Conservation (phyloP, 2,329 filamentous ascomycete genomes). For the Claviceps sp. region DNA sequence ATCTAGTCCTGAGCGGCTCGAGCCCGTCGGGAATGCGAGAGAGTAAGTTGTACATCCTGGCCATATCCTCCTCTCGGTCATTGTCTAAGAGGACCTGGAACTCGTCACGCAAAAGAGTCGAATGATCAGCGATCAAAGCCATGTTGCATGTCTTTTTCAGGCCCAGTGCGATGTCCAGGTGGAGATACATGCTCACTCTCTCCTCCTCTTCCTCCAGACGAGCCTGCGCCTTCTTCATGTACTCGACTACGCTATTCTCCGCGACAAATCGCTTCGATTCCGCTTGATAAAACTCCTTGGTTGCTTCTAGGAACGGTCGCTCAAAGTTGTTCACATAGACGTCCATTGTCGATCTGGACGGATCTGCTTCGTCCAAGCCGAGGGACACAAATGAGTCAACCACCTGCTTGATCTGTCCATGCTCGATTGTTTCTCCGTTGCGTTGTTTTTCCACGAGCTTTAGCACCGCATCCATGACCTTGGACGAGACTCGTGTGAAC, state of each 20-base stretch:
- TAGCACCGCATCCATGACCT: slow-evolving; percentile 90
- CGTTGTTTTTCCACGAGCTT: slow-evolving; percentile 95
- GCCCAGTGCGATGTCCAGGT: slow-evolving; percentile 73
- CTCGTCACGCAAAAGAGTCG: slow-evolving; percentile 75
- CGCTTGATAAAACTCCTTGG: slow-evolving; percentile 71
- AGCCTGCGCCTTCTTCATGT: slow-evolving; percentile 97
- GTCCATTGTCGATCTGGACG: slow-evolving; percentile 85
- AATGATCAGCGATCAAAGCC: slow-evolving; percentile 82
- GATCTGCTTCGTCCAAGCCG: slow-evolving; percentile 85
- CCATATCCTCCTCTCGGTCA: slow-evolving; percentile 89
- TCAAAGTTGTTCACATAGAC: slow-evolving; percentile 92
- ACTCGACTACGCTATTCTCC: slow-evolving; percentile 95
- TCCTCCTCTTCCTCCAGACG: slow-evolving; percentile 88
- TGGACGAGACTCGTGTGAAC: slow-evolving; percentile 68
- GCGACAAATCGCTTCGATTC: slow-evolving; percentile 92
- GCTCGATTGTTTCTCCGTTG: slow-evolving; percentile 94
- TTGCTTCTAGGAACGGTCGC: slow-evolving; percentile 77
- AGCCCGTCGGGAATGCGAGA: slow-evolving; percentile 82
- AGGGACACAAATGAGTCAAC: slow-evolving; percentile 94
- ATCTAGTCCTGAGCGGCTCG: slow-evolving; percentile 73
- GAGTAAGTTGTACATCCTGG: slow-evolving; percentile 87
- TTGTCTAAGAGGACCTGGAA: slow-evolving; percentile 91
- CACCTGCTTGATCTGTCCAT: slow-evolving; percentile 90
- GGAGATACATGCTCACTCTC: slow-evolving; percentile 81
- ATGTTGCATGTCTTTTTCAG: slow-evolving; percentile 82